These are phyloP conservation scores for Chaetomium sp. DNA, from an alignment of 2,329 filamentous ascomycete genomes.

Conservation along the genomic window DNA sequence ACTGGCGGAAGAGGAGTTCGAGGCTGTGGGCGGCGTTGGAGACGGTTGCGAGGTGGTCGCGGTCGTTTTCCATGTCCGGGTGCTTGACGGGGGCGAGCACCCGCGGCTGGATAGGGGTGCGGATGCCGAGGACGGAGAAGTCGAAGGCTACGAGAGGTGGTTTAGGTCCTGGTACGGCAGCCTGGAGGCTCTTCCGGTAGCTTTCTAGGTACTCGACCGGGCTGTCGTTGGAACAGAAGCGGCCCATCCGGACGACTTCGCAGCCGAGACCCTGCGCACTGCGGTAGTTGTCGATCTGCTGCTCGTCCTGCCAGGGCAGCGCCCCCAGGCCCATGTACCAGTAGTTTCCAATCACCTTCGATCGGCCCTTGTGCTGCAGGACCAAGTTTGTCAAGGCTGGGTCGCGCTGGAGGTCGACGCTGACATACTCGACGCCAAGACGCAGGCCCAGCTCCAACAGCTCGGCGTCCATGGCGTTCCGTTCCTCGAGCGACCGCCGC, in stretches of 20 bases:
- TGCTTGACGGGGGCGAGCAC: conserved; percentile 50
- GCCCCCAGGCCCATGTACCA: conserved; percentile 39
- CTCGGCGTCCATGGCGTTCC: conserved; percentile 43
- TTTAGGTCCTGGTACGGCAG: conserved; percentile 38
- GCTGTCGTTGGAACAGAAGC: conserved; percentile 52
- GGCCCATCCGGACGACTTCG: conserved; percentile 55
- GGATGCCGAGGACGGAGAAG: conserved; percentile 38
- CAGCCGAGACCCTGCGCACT: conserved; percentile 51
- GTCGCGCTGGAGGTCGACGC: conserved; percentile 54
- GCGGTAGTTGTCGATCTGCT: conserved; percentile 48
- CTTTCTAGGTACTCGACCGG: conserved; percentile 41
- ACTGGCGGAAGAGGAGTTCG: conserved; percentile 53
- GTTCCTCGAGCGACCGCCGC: conserved; percentile 33
- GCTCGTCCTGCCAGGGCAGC: conserved; percentile 49
- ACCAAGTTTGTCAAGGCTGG: conserved; percentile 43
- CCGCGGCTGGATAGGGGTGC: conserved; percentile 36
- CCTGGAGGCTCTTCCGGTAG: conserved; percentile 43
- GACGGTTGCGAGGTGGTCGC: conserved; percentile 39
- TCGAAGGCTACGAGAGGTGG: conserved; percentile 45
- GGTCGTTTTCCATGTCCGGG: conserved; percentile 34
- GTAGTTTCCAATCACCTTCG: conserved; percentile 56
- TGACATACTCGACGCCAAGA: conserved; percentile 59
- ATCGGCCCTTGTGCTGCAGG: conserved; percentile 47
- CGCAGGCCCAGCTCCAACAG: conserved; percentile 58
- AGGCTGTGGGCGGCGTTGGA: conserved; percentile 53